Base-by-base conservation (phyloP, 768 basidiomycete species). In the Hypsizygus marmoreus region DNA sequence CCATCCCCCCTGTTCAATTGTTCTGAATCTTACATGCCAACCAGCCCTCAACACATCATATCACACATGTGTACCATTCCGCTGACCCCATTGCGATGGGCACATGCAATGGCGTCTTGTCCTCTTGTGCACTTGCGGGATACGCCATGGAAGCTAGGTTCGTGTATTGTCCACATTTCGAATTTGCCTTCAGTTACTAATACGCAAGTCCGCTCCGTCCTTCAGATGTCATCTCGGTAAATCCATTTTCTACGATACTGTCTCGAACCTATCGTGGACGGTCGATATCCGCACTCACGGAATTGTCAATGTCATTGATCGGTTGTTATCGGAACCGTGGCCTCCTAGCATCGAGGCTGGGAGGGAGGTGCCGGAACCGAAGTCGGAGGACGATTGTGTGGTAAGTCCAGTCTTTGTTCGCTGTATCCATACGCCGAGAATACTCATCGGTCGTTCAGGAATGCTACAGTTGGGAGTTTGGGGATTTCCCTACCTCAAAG, bases 31-130 rank as follows among this genome's bases (percentile, higher is more conserved):
- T n/a, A 10, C 19, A 42, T 13, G 26, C 4, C n/a, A 22, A 24
- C 12, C 47, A 88, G 84, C 88, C 87, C 25, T 85, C 83, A 6
- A 77, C 77, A 8, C 81, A 86, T 12, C 88, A 89, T 55, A 76
- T 97, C 50, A 94, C 89, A 0, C 95, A 97, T 64, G 74, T 98
- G 22, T 97, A 89, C 65, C 91, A 97, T 60, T 95, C 87, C 16
- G 95, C 94, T 20, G 95, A 98, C 66, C 95, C 95, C 4, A 89
- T 97, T 40, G 81, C 95, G 14, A 91, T 91, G 84, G 89, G 89
- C 26, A 85, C 82, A 6, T 93, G 91, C 66, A 93, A 80, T 45
- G 91, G 91, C 11, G 71, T 88, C 2, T 58, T 89, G 1, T 93
- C 88, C 0, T 80, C 84, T 1, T 98, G 95, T 61, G 83, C 88